Evolutionary conservation across 495 filamentous ascomycete genomes (phyloP), one percentile per base, ranked within the genome.

Genomic region (Penicillium flavigenum): DNA sequence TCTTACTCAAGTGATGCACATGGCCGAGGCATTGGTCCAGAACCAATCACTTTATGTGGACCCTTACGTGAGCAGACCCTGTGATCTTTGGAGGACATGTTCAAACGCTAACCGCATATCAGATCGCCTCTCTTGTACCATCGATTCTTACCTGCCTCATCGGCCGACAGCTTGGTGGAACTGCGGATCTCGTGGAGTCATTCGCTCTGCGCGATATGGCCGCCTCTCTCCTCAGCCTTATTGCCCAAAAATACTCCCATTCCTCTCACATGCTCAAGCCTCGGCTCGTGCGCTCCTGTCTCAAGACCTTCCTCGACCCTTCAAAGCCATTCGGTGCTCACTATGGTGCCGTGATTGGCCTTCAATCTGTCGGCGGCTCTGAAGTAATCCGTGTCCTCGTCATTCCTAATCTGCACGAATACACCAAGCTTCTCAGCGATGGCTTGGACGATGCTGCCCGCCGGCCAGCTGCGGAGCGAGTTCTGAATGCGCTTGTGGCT

Each of bases 81-180:
- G 16, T 11, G n/a, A n/a, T 22, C 2, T 41, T 24, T 2, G 14
- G 2, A 16, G 17, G 6, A 20, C 8, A 32, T 14, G 7, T 47
- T 49, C 16, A 59, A 12, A 46, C 10, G 16, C 63, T 72, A 39
- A 63, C 62, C 7, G 7, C 27, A 27, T 38, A 27, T 34, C 31
- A 83, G 81, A 68, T 88, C 32, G 84, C 87, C n/a, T 81, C 89
- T 12, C 81, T 98, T 27, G 83, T 92, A n/a, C 90, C 93, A 3
- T 85, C 94, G 1, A 87, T 96, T 32, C 80, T 98, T 43, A 98
- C 94, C 12, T 98, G 95, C 67, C 80, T 96, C 29, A 81, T 96
- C 59, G 91, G 90, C 20, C 89, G 91, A 57, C 88, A 91, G 56
- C 83, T 97, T 5, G 91, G 90, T 54, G 77, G 74, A 32, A 71